Base-by-base conservation (phyloP, 164 flowering plant genomes). In the Piper betle region DNA sequence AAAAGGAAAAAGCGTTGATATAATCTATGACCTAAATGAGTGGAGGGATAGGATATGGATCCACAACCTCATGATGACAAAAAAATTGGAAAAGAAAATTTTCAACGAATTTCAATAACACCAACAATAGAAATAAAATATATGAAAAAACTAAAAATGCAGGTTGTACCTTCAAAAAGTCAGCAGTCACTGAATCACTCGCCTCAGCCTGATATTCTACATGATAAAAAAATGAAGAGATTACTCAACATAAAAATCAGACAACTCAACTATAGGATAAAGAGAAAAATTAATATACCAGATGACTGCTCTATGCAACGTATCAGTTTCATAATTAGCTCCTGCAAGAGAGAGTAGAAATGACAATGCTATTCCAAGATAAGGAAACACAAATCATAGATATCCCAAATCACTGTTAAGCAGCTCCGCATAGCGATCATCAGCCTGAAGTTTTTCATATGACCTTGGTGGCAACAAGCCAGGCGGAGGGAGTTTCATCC, bases 281-380 rank as follows among this genome's bases (percentile, higher is more conserved):
- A 10, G 4, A 39, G 17, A 4, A 41, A 3, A 38, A 38, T 11
- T 15, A 55, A 57, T 60, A 55, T 81, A 84, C 89, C 86, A 67
- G 79, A 62, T 12, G 64, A 50, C 68, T 75, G 81, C 65, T 79
- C 82, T 70, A 75, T 69, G 61, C 53, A 74, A 65, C 72, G 75
- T 33, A 83, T 75, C 74, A 78, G 55, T 70, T 74, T 80, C 37
- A 73, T 37, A 64, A 83, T 64, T 72, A 77, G 84, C 39, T 85
- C 86, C 91, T 85, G 86, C 62, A 55, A 62, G 50, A 46, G 50
- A 9, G 50, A 10, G 11, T 10, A 6, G 15, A 46, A 46, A 10
- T 46, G 15, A 9, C 3, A 9, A 46, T 46, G 56, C 56, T 53
- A 61, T 63, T 33, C 16, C 20, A 33, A 40, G 20, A 46, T 50